These are phyloP conservation scores for Nicotiana undulata DNA, from an alignment of 257 asterid genomes.

Conservation along the genomic window DNA sequence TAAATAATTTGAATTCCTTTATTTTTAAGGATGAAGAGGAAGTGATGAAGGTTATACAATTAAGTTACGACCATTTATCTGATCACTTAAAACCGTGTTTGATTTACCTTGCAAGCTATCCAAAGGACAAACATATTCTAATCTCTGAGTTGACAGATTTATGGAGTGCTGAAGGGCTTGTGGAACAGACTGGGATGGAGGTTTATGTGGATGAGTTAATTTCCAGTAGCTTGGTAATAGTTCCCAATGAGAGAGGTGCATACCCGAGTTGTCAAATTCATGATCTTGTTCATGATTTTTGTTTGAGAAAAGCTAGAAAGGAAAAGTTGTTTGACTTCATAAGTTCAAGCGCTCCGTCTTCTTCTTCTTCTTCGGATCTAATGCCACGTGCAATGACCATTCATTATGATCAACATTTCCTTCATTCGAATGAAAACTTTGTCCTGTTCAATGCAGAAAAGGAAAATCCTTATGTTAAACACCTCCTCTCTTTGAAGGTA, in stretches of 20 bases:
- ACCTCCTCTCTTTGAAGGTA: background rate
- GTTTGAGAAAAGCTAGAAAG: slow-evolving; percentile 15
- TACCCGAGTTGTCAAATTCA: slow-evolving; percentile 14
- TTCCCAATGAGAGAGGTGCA: slow-evolving; percentile 12
- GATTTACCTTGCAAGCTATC: background rate
- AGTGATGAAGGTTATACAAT: slow-evolving; percentile 7
- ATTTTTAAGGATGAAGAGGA: background rate
- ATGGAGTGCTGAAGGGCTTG: background rate
- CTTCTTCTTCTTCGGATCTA: too few relatives aligned
- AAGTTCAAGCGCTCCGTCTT: background rate
- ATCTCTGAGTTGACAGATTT: background rate
- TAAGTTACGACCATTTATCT: slow-evolving; percentile 23
- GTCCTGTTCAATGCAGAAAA: background rate
- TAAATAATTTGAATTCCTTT: background rate
- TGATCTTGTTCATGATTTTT: slow-evolving; percentile 13
- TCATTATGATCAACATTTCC: background rate
- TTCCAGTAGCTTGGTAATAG: slow-evolving; percentile 11
- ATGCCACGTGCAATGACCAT: background rate
- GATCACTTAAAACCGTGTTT: slow-evolving; percentile 19
- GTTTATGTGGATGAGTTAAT: slow-evolving; percentile 18
- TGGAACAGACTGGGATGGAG: slow-evolving; percentile 4
- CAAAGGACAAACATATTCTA: background rate
- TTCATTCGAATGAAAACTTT: background rate
- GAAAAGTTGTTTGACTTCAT: background rate
- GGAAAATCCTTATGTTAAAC: slow-evolving; percentile 1